These are phyloP conservation scores for Oryza rufipogon DNA, from an alignment of 176 grass and related monocot genomes.

Conservation along the genomic window DNA sequence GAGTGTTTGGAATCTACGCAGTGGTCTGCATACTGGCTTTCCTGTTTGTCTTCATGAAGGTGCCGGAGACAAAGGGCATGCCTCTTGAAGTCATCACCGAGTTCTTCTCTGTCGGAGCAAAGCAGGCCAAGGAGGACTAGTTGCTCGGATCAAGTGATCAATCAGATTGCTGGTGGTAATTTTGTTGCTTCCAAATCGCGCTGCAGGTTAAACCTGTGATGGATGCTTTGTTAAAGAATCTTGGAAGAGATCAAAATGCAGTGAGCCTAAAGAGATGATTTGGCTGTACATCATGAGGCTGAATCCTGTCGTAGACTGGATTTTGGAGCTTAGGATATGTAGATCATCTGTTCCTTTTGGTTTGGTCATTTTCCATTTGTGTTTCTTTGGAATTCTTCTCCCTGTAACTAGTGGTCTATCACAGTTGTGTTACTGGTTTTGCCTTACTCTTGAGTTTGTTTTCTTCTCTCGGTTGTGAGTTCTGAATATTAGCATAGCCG, in stretches of 20 bases:
- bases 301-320: conserved; percentile 4
- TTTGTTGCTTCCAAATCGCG: conserved; percentile 29
- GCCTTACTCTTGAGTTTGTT: neutral
- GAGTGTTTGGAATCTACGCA: conserved; percentile 89
- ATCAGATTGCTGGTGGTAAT: neutral
- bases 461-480: neutral
- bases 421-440: conserved; percentile 27
- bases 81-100: conserved; percentile 95
- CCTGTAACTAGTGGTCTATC: conserved; percentile 47
- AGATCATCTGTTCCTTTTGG: conserved; percentile 41
- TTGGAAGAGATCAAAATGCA: conserved; percentile 25
- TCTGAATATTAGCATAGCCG: neutral
- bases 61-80: conserved; percentile 96
- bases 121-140: conserved; percentile 64
- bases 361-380: conserved; percentile 33
- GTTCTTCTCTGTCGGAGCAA: conserved; percentile 89
- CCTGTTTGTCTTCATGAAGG: conserved; percentile 81
- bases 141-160: neutral
- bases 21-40: conserved; percentile 63
- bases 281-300: conserved; percentile 29
- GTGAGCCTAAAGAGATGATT: conserved; percentile 40
- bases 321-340: conserved; percentile 44
- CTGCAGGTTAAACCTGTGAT: conserved; percentile 6
- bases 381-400: conserved; percentile 27
- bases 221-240: conserved; percentile 33